Base-by-base conservation (phyloP, 1,284 basidiomycete genomes). In the Porodaedalea pini region DNA sequence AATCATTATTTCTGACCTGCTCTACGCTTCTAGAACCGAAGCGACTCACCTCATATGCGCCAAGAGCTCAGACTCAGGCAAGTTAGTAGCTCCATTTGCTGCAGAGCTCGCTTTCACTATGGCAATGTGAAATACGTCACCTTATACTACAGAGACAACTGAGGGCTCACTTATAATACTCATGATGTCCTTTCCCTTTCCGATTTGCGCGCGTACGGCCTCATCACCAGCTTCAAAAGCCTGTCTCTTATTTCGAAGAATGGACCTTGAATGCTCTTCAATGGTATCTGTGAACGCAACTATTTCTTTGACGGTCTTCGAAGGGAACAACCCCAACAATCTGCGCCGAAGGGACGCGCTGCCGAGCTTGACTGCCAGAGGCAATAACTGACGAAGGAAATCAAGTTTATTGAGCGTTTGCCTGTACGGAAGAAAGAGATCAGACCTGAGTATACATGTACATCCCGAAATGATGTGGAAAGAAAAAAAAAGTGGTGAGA, bases 1-100 rank as follows among this genome's bases (percentile, higher is more conserved):
- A 21, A 40, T 44, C 17, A 34, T 60, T 57, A 59, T 1, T 44
- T 52, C 29, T 17, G 13, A 32, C 7, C 11, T 17, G 1, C 5
- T 37, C 7, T 8, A n/a, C 13, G 15, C 17, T 8, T 4, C 4
- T 15, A 23, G 57, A 49, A 17, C n/a, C n/a, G n/a, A 61, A 59
- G 5, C 54, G 59, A 5, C 69, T 51, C 40, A 71, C 71, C 66
- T 69, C 62, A 72, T 68, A 44, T 72, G 71, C 0, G 64, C 69
- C 23, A 71, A 57, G n/a, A 73, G 54, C 58, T 70, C 70, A 7
- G 64, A 62, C 37, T 71, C 69, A 2, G 64, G 60, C 3, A 72
- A 63, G 47, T 62, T 64, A 21, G 72, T 69, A 21, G 64, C 64
- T 11, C 57, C 65, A 3, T 65, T 57, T 0, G 66, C 67, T 17